Conservation (phyloP, 2,329 filamentous ascomycete genomes). For the Penicillium crustosum region DNA sequence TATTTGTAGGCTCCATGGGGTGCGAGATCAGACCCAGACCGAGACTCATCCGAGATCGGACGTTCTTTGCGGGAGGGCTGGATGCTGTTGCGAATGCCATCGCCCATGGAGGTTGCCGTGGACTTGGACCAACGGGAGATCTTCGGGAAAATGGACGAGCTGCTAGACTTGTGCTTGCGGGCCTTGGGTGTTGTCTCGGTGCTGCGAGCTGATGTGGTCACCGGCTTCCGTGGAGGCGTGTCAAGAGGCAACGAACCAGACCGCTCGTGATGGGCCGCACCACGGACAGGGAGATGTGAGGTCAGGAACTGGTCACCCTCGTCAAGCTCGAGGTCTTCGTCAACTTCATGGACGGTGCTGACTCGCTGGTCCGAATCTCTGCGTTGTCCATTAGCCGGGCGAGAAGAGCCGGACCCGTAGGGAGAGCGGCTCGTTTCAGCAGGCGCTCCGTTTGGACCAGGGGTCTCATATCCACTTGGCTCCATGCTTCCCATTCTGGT, state of each 20-base stretch:
- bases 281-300: constrained; percentile 59
- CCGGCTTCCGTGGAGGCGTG: constrained; percentile 47
- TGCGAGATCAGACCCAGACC: constrained; percentile 74
- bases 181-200: constrained; percentile 75
- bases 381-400: constrained; percentile 45
- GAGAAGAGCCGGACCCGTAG: constrained; percentile 62
- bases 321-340: constrained; percentile 63
- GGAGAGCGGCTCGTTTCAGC: constrained; percentile 68
- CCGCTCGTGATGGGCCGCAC: constrained; percentile 44
- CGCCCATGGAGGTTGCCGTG: constrained; percentile 81
- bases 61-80: constrained; percentile 57
- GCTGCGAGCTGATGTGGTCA: constrained; percentile 55
- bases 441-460: constrained; percentile 74
- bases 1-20: constrained; percentile 57
- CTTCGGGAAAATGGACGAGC: constrained; percentile 82
- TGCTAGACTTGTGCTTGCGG: constrained; percentile 85
- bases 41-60: constrained; percentile 65
- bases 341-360: constrained; percentile 82
- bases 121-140: constrained; percentile 98
- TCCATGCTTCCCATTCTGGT: constrained; percentile 55
- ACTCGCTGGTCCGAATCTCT: constrained; percentile 72
- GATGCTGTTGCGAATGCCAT: constrained; percentile 68
- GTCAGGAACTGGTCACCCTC: constrained; percentile 51
- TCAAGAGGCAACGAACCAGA: constrained; percentile 46
- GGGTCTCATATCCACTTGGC: constrained; percentile 78